Evolutionary conservation across 2,329 filamentous ascomycete genomes (phyloP).

Genomic region (Sodiomyces alkalinus): DNA sequence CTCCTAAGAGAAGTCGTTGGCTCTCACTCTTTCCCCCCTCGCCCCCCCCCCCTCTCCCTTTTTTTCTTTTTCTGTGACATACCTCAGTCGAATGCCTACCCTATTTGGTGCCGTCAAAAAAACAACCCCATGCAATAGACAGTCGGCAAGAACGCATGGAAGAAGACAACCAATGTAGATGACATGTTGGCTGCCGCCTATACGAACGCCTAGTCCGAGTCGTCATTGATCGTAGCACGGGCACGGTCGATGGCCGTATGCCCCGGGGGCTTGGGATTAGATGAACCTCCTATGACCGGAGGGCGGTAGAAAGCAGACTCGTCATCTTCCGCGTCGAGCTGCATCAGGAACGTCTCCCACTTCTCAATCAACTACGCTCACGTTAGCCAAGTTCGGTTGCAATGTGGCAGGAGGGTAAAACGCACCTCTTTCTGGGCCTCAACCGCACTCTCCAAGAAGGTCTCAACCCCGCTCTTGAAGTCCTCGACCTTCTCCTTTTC

Average conservation of each 20-base stretch:
- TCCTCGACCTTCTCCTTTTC: conserved; percentile 97
- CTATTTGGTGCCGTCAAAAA: no score
- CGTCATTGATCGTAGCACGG: conserved; percentile 41
- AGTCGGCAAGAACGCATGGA: no score
- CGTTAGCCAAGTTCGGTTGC: conserved; percentile 9
- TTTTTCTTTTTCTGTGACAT: no score
- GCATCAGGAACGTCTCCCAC: conserved; percentile 97
- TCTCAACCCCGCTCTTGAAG: conserved; percentile 96
- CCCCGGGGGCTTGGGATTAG: conserved; percentile 34
- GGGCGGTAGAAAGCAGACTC: conserved; percentile 52
- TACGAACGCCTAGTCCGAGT: conserved; percentile 45
- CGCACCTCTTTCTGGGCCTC: conserved; percentile 96
- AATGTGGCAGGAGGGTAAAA: conserved; percentile 4
- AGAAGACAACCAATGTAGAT: no score
- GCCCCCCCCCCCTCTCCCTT: no score
- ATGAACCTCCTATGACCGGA: conserved; percentile 36
- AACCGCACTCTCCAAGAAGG: conserved; percentile 89
- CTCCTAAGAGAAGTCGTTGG: no score
- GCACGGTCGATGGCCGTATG: conserved; percentile 46
- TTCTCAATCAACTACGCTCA: conserved; percentile 53
- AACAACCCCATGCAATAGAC: no score
- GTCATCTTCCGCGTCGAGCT: conserved; percentile 87
- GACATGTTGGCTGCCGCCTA: no score
- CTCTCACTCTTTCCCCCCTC: no score
- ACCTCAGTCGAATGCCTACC: no score